Evolutionary conservation across 768 basidiomycete species (phyloP).

Genomic region (Leucosporidium creatinivorum): DNA sequence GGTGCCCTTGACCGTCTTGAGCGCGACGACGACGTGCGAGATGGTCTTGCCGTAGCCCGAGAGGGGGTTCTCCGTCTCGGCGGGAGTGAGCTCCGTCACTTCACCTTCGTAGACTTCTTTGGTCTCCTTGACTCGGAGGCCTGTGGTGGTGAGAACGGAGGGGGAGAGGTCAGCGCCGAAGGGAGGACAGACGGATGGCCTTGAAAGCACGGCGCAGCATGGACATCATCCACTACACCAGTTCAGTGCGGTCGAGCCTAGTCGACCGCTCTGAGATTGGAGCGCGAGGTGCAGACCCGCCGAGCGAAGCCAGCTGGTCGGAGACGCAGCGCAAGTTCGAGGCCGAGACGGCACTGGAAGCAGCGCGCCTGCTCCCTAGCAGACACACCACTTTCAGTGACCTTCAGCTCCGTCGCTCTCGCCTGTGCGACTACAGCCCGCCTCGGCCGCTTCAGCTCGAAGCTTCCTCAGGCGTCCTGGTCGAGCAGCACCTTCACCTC

Average conservation of each 20-base stretch:
- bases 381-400: no score
- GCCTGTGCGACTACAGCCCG: neutral
- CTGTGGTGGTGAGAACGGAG: constrained; percentile 44
- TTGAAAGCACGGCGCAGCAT: no score
- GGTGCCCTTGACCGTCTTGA: constrained; percentile 88
- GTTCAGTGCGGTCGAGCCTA: no score
- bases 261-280: no score
- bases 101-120: constrained; percentile 99
- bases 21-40: constrained; percentile 90
- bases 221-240: no score
- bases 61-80: constrained; percentile 93
- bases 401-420: no score
- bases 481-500: neutral
- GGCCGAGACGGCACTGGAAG: no score
- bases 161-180: constrained; percentile 1
- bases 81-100: constrained; percentile 91
- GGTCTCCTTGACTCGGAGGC: constrained; percentile 95
- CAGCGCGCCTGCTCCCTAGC: no score
- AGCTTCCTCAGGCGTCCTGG: neutral
- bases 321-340: no score
- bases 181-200: no score
- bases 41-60: constrained; percentile 98
- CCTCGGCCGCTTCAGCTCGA: neutral
- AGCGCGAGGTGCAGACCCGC: no score
- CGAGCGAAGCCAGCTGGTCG: no score